Evolutionary conservation across 352 stramenopile genomes (phyloP).

Genomic region (Phytopythium mirpurense): DNA sequence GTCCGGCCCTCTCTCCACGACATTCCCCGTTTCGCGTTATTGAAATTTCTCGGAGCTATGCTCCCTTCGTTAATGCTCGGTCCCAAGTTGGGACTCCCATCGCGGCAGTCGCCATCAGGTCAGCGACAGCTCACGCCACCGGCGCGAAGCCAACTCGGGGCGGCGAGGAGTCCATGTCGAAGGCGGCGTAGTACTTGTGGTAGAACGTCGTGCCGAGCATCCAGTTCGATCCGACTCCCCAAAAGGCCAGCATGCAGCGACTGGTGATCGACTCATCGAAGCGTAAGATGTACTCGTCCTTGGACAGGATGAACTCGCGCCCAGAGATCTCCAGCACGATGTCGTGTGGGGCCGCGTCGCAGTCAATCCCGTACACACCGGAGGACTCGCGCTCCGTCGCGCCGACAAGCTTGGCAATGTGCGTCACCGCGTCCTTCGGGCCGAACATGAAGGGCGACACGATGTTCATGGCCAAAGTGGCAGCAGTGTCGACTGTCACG

Average conservation of each 20-base stretch:
- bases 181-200: slow-evolving; percentile 2
- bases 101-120: too few species aligned
- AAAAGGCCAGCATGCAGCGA: not conserved
- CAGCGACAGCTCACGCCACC: not conserved
- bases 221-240: not conserved
- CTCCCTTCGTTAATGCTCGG: too few species aligned
- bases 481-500: slow-evolving; percentile 22
- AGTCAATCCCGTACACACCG: slow-evolving; percentile 91
- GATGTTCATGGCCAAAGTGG: slow-evolving; percentile 86
- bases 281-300: slow-evolving; percentile 87
- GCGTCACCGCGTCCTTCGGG: slow-evolving; percentile 65
- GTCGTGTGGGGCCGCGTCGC: slow-evolving; percentile 63
- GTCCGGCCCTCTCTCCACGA: too few species aligned
- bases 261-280: not conserved
- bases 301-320: slow-evolving; percentile 78
- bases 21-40: too few species aligned
- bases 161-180: not conserved
- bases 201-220: not conserved
- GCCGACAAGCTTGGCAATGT: slow-evolving; percentile 54
- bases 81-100: too few species aligned
- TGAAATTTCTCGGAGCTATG: too few species aligned
- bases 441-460: slow-evolving; percentile 88
- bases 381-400: slow-evolving; percentile 81
- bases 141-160: slow-evolving; percentile 2
- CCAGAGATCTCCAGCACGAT: slow-evolving; percentile 84